These are phyloP conservation scores for Aspergillus arachidicola DNA, from an alignment of 2,329 filamentous ascomycete species.

Conservation along the genomic window DNA sequence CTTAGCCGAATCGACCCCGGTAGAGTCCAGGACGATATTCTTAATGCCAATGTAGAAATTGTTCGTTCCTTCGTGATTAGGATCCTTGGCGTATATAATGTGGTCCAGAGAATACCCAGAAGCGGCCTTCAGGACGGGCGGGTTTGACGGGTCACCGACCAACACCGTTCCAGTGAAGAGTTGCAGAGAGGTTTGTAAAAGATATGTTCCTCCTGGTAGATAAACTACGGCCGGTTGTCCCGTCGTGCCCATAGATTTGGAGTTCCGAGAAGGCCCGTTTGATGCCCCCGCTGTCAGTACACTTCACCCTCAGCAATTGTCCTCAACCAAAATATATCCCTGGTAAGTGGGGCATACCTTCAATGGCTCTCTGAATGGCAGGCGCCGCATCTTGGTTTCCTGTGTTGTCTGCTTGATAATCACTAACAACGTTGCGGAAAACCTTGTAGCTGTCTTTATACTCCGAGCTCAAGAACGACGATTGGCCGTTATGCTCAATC, in stretches of 20 bases:
- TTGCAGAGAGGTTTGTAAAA: slow-evolving; percentile 27
- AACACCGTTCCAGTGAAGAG: slow-evolving; percentile 39
- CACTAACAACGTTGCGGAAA: slow-evolving; percentile 40
- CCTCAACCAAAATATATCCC: not conserved
- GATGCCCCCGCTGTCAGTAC: slow-evolving; percentile 24
- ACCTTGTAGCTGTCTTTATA: slow-evolving; percentile 35
- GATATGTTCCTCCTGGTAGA: slow-evolving; percentile 34
- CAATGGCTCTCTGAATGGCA: slow-evolving; percentile 34
- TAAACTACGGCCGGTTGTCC: slow-evolving; percentile 35
- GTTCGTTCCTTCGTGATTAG: slow-evolving; percentile 30
- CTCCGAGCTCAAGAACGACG: slow-evolving; percentile 26
- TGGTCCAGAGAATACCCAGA: slow-evolving; percentile 56
- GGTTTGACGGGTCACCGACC: slow-evolving; percentile 41
- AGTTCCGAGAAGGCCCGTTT: slow-evolving; percentile 27
- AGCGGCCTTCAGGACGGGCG: slow-evolving; percentile 56
- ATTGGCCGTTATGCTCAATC: slow-evolving; percentile 32
- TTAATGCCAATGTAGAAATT: slow-evolving; percentile 43
- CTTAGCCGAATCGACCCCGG: slow-evolving; percentile 26
- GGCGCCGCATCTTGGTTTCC: slow-evolving; percentile 30
- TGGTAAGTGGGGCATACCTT: slow-evolving; percentile 19
- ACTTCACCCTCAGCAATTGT: not conserved
- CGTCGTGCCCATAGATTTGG: slow-evolving; percentile 32
- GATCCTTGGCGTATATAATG: slow-evolving; percentile 55
- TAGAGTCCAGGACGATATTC: slow-evolving; percentile 44
- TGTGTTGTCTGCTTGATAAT: slow-evolving; percentile 38